These are phyloP conservation scores for Cardamine resedifolia DNA, from an alignment of 345 rosid genomes.

Conservation along the genomic window DNA sequence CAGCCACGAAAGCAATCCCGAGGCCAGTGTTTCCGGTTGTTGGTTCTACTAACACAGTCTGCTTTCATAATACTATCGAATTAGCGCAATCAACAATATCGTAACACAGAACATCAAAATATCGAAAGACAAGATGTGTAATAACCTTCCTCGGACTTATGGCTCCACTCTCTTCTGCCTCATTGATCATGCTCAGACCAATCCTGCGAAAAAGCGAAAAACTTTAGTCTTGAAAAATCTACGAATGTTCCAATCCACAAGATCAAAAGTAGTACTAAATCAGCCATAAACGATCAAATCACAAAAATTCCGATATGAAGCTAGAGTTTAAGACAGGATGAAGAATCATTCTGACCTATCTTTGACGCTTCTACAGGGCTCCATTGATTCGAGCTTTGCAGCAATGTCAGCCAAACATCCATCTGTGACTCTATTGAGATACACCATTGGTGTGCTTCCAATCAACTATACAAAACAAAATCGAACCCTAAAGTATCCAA, in stretches of 20 bases:
- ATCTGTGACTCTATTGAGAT: constrained; percentile 76
- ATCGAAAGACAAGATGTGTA: background rate
- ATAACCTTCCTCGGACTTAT: constrained; percentile 81
- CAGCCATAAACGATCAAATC: background rate
- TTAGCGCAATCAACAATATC: constrained; percentile 10
- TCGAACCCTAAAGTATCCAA: background rate
- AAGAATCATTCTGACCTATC: constrained; percentile 58
- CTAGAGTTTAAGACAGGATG: background rate
- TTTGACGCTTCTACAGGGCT: constrained; percentile 90
- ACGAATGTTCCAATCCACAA: background rate
- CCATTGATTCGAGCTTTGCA: constrained; percentile 98
- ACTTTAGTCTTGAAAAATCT: background rate
- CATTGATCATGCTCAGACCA: constrained; percentile 77
- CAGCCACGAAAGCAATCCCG: constrained; percentile 88
- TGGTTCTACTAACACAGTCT: constrained; percentile 81
- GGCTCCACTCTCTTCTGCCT: constrained; percentile 78
- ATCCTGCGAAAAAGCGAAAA: constrained; percentile 51
- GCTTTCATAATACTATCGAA: constrained; percentile 22
- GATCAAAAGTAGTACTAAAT: background rate
- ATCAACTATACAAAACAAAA: constrained; percentile 54
- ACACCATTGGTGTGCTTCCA: constrained; percentile 90
- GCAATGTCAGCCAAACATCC: constrained; percentile 84
- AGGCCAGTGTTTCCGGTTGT: constrained; percentile 93
- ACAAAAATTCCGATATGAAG: background rate
- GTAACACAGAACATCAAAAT: constrained; percentile 5